Conservation (phyloP, 1,139 yeast genomes). For the Suhomyces coccinellae region DNA sequence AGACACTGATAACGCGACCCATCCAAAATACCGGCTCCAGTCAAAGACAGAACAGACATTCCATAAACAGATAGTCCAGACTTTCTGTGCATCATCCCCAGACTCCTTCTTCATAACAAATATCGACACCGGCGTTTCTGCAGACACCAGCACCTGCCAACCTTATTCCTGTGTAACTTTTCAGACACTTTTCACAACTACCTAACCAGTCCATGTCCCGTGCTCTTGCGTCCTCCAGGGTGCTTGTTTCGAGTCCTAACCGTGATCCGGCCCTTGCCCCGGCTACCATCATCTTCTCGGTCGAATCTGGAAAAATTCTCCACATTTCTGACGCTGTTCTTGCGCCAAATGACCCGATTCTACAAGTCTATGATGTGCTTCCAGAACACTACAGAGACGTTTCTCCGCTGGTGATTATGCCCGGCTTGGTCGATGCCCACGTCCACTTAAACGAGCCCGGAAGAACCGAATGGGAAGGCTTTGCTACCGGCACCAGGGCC, state of each 20-base stretch:
- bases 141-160: background rate
- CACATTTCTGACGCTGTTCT: conserved; percentile 41
- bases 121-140: background rate
- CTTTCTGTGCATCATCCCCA: too few species aligned
- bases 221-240: conserved; percentile 68
- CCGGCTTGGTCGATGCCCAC: conserved; percentile 92
- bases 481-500: conserved; percentile 87
- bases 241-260: conserved; percentile 43
- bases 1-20: background rate
- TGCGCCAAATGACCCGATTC: conserved; percentile 35
- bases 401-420: conserved; percentile 69
- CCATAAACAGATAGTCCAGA: too few species aligned
- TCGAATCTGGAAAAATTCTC: conserved; percentile 64
- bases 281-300: conserved; percentile 69
- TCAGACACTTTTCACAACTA: background rate
- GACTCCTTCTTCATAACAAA: too few species aligned
- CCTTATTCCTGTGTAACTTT: background rate
- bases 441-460: conserved; percentile 95
- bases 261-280: conserved; percentile 41
- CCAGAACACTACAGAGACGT: conserved; percentile 51
- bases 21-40: background rate
- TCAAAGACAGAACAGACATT: background rate
- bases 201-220: conserved; percentile 44
- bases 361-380: conserved; percentile 42
- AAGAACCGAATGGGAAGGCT: conserved; percentile 94